Percentiles rank a stretch among this genome's conserved stretches.
These are phyloP conservation scores for Paramecium bursaria DNA, from an alignment of 73 alveolate genomes.

Conservation along the genomic window DNA sequence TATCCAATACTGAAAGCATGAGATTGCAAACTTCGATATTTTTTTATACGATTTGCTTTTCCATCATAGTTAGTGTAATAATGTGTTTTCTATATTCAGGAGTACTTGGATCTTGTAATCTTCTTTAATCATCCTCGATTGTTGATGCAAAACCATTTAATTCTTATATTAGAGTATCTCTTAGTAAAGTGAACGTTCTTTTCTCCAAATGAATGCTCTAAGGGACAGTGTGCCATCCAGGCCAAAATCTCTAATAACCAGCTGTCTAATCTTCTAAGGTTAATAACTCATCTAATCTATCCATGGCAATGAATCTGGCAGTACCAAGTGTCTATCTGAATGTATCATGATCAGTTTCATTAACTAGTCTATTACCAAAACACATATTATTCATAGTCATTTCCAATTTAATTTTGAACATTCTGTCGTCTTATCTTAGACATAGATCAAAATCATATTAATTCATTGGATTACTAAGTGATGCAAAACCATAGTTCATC, in stretches of 20 bases:
- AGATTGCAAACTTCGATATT: conserved; percentile 25
- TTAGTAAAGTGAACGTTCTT: conserved; percentile 1
- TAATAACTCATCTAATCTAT: conserved; percentile 49
- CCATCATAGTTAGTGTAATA: conserved; percentile 37
- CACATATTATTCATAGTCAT: conserved; percentile 63
- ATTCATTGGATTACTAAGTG: conserved; percentile 86
- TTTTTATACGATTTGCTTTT: conserved; percentile 31
- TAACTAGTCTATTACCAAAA: conserved; percentile 76
- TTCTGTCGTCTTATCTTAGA: conserved; percentile 78
- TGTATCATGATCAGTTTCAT: conserved; percentile 76
- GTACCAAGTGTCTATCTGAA: conserved; percentile 73
- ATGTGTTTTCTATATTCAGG: conserved; percentile 61
- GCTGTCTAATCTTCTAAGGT: conserved; percentile 4
- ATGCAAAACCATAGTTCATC: conserved; percentile 92
- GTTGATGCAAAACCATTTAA: conserved; percentile 18
- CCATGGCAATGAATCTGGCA: conserved; percentile 72
- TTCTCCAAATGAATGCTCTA: conserved; percentile 22
- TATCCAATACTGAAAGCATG: conserved; percentile 18
- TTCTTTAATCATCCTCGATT: conserved; percentile 49
- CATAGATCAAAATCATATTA: conserved; percentile 84
- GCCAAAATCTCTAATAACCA: conserved; percentile 26
- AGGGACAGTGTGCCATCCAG: conserved; percentile 58
- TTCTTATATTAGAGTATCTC: not conserved
- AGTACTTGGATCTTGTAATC: conserved; percentile 52
- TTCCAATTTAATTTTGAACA: conserved; percentile 72